These are phyloP conservation scores for barrel medic (Medicago truncatula) DNA, from an alignment of 306 rosid species.

Conservation along the genomic window MtrunA17r5.0-ANR NC_053045.1:36345501-36346000, in stretches of 20 bases:
- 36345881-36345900: neutral
- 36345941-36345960: constrained; percentile 7
- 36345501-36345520: neutral
- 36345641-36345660: neutral
- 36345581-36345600: neutral
- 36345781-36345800: neutral
- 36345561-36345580: neutral
- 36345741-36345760: neutral
- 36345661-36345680: neutral
- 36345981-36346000: neutral
- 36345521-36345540: neutral
- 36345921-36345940: neutral
- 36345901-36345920: neutral
- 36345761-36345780: neutral
- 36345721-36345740: neutral
- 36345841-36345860: neutral
- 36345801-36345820: neutral
- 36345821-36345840: neutral
- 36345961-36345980: neutral
- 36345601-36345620: neutral
- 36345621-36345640: neutral
- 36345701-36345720: neutral
- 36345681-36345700: neutral
- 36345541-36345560: neutral
- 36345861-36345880: constrained; percentile 1